Evolutionary conservation across 1,284 basidiomycete genomes (phyloP), one percentile per base, ranked within the genome.

Genomic region (Ustilago cynodontis): DNA sequence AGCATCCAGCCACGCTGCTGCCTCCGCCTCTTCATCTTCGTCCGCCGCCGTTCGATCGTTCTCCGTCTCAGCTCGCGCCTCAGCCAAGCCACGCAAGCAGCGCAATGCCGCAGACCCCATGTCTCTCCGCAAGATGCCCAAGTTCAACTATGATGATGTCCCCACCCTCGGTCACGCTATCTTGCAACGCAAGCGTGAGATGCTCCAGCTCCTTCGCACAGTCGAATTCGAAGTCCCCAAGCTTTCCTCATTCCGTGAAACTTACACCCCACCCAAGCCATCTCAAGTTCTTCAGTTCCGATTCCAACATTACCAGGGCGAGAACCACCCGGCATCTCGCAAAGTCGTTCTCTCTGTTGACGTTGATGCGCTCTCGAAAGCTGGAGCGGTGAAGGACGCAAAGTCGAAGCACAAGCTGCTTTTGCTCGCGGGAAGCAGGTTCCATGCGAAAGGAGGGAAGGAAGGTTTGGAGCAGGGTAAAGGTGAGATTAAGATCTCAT

Each of bases 221-320:
- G 63, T 80, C 63, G 73, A 82, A 22, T 73, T 78, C 57, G 83
- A 86, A 63, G 63, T 86, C 2, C 84, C 84, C n/a, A 81, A 84
- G 63, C 77, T 85, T 2, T 33, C 81, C 73, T 78, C 75, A 1
- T 82, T 86, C 65, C 81, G 81, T 24, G 66, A 84, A 59, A 49
- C 60, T 2, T 87, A 85, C 73, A 59, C 53, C 11, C 83, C 82
- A 13, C 86, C 87, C 1, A 49, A 69, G 1, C 14, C 59, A 0
- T 11, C 54, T 3, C 49, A 79, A 16, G 65, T 83, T 35, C 61
- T 86, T 18, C 59, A 71, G 69, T 81, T 83, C 73, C 67, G 85
- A 18, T 82, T 84, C 65, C 79, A 82, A 65, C 86, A 87, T 75
- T 86, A 84, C 61, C 86, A 87, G 59, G 87, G 86, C 50, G 84